Conservation (phyloP, 495 filamentous ascomycete species). For the Alectoria sarmentosa region DNA sequence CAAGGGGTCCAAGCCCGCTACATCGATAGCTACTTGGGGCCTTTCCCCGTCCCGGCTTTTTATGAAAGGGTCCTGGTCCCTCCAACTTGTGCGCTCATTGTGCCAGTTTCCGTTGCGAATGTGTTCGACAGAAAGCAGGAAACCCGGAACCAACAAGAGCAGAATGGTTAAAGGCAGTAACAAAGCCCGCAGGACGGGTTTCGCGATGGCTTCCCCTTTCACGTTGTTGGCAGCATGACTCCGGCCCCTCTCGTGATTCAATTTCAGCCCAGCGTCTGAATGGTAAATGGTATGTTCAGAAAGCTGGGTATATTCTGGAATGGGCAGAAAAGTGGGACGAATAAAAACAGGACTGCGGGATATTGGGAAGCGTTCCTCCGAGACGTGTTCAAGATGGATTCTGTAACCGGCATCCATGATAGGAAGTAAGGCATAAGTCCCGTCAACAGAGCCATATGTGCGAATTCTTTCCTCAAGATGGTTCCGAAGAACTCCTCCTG, state of each 20-base stretch:
- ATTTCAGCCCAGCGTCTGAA: background rate
- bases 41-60: background rate
- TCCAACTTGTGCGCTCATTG: background rate
- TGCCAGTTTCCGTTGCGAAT: background rate
- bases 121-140: background rate
- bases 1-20: background rate
- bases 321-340: background rate
- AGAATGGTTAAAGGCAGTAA: background rate
- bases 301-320: background rate
- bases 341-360: background rate
- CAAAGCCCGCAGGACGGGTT: background rate
- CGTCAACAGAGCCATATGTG: background rate
- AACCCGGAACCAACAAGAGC: background rate
- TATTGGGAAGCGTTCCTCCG: background rate
- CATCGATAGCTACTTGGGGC: background rate
- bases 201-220: background rate
- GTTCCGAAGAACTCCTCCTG: background rate
- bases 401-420: slow-evolving; percentile 10
- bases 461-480: background rate
- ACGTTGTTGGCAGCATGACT: background rate
- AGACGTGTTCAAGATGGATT: background rate
- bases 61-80: background rate
- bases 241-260: background rate
- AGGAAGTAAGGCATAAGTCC: slow-evolving; percentile 2
- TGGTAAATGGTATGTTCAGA: background rate